A percentile compares a stretch with the other conserved stretches of the same genome.
Conservation (phyloP, 2,329 filamentous ascomycete genomes). For the Fusarium torulosum region DNA sequence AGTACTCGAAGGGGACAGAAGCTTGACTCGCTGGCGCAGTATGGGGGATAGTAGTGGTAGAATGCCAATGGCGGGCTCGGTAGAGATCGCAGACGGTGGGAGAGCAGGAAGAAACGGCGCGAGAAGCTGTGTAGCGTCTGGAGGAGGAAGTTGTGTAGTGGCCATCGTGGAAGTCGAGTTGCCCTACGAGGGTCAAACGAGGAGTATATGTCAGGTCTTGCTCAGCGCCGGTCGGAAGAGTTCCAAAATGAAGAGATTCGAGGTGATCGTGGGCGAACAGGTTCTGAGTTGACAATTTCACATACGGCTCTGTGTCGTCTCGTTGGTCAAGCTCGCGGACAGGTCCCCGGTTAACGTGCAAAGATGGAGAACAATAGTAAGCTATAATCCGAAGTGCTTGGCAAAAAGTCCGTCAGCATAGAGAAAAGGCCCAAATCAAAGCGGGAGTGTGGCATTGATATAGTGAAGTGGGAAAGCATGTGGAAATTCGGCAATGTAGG, state of each 20-base stretch:
- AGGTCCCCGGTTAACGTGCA: conserved; percentile 23
- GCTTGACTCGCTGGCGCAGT: conserved; percentile 73
- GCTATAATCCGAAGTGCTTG: background rate
- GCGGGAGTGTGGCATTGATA: conserved; percentile 16
- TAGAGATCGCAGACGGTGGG: conserved; percentile 69
- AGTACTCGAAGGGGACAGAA: conserved; percentile 70
- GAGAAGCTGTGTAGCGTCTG: conserved; percentile 62
- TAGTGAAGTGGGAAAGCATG: conserved; percentile 13
- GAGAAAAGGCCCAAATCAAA: conserved; percentile 1
- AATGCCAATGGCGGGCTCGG: conserved; percentile 67
- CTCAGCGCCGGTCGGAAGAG: conserved; percentile 5
- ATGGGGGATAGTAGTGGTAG: conserved; percentile 74
- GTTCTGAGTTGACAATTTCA: conserved; percentile 23
- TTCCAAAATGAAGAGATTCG: conserved; percentile 9
- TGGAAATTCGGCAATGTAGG: conserved; percentile 9
- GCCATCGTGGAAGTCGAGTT: conserved; percentile 44
- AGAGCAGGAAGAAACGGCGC: conserved; percentile 70
- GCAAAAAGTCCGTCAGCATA: conserved; percentile 4
- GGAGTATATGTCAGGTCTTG: conserved; percentile 8
- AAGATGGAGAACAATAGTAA: conserved; percentile 9
- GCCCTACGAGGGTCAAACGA: background rate
- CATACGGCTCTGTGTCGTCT: conserved; percentile 28
- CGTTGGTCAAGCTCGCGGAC: conserved; percentile 23
- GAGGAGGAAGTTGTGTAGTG: conserved; percentile 54
- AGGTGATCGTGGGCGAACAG: conserved; percentile 9